Evolutionary conservation across 2,329 filamentous ascomycete species (phyloP), one percentile per base, ranked within the genome.

Genomic region (Xylaria polymorpha): DNA sequence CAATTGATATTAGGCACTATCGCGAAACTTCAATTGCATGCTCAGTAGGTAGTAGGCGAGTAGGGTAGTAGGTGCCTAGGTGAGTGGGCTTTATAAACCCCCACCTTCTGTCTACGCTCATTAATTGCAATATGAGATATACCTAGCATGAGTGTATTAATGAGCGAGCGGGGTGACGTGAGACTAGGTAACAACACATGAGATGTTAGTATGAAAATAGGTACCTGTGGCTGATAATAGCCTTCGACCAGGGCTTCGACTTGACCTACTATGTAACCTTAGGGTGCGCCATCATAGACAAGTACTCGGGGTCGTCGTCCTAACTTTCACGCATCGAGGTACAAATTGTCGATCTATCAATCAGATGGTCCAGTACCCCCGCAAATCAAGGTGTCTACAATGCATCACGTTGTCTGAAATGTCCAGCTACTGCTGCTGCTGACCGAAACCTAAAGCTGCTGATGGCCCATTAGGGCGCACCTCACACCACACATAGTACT

Each of bases 61-160:
- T n/a, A n/a, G 50, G 10, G 10, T 14, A 14, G 37, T 15, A 4
- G 12, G 37, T 37, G 7, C 35, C 35, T 10, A 37, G 35, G 48
- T 51, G 14, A 29, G 46, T 8, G 12, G 22, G 48, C 5, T n/a
- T n/a, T n/a, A n/a, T 18, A 51, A 51, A 48, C 20, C 48, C 46
- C 48, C 50, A 53, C 50, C 25, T 53, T 53, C 50, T n/a, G 29
- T 53, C 29, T n/a, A 5, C 48, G 29, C 25, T 32, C 22, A 51
- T 29, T 29, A 6, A 15, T 22, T 14, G 46, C 22, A 22, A 50
- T 50, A n/a, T n/a, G 41, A 18, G 15, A 44, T 44, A n/a, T n/a
- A n/a, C n/a, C n/a, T 44, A 44, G 41, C 15, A 44, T 44, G 41
- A 44, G 41, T n/a, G 6, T n/a, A 44, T 18, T 18, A n/a, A n/a